These are phyloP conservation scores for Inga leiocalycina DNA, from an alignment of 306 rosid species.

Conservation along the genomic window DNA sequence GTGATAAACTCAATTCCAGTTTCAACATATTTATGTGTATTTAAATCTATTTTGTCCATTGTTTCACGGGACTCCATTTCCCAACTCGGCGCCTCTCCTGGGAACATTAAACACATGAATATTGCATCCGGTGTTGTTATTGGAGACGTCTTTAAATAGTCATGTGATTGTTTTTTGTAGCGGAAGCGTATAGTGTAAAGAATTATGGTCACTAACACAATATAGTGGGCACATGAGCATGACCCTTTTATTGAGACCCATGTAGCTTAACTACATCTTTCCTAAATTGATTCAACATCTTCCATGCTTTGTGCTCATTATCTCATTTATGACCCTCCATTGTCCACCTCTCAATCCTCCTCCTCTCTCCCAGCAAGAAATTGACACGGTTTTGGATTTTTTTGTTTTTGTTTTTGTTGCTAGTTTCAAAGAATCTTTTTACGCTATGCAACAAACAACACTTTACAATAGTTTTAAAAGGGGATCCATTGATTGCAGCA, in stretches of 20 bases:
- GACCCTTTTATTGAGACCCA: not conserved
- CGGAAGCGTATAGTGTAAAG: too few species aligned
- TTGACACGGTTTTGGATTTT: not conserved
- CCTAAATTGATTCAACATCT: not conserved
- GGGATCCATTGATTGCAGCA: not conserved
- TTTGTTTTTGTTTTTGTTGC: not conserved
- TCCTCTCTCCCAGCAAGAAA: not conserved
- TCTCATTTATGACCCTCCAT: not conserved
- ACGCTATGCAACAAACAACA: not conserved
- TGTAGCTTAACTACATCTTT: not conserved
- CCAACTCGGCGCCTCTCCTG: too few species aligned
- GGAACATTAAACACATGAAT: too few species aligned
- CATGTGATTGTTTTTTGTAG: too few species aligned
- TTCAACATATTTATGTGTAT: too few species aligned
- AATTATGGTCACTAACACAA: too few species aligned
- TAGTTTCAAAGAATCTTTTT: not conserved
- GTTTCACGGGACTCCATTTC: too few species aligned
- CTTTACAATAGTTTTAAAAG: not conserved
- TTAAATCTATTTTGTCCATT: too few species aligned
- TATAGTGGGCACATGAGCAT: too few species aligned
- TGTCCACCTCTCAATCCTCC: not conserved
- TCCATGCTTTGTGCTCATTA: not conserved
- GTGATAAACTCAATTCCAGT: too few species aligned
- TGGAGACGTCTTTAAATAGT: too few species aligned
- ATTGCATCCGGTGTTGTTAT: too few species aligned